Evolutionary conservation across 2,329 filamentous ascomycete genomes (phyloP).

Genomic region (Pseudogymnoascus sp.): DNA sequence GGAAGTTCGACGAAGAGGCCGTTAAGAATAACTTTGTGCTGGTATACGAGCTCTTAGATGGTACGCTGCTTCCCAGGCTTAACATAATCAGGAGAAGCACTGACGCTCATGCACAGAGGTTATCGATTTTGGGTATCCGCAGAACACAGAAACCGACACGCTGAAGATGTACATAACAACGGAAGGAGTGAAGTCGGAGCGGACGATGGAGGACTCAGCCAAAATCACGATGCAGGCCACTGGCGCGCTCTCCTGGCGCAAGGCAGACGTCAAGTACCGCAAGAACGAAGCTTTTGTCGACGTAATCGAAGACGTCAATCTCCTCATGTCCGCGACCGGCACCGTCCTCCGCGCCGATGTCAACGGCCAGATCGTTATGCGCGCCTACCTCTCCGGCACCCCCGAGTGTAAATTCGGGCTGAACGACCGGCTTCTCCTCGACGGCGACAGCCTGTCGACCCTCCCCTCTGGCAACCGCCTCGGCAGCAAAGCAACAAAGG

Average conservation of each 20-base stretch:
- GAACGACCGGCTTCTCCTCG: slow-evolving; percentile 90
- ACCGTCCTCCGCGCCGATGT: slow-evolving; percentile 93
- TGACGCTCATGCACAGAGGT: slow-evolving; percentile 57
- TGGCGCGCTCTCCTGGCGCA: slow-evolving; percentile 91
- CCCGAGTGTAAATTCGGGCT: slow-evolving; percentile 99
- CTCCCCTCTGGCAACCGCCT: slow-evolving; percentile 68
- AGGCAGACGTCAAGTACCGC: slow-evolving; percentile 95
- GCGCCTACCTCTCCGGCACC: slow-evolving; percentile 90
- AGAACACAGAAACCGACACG: slow-evolving; percentile 97
- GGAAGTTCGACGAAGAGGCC: slow-evolving; percentile 97
- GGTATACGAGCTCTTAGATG: slow-evolving; percentile 93
- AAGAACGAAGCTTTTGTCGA: slow-evolving; percentile 99
- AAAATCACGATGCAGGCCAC: slow-evolving; percentile 99
- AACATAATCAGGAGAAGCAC: not conserved
- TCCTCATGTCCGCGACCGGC: slow-evolving; percentile 97
- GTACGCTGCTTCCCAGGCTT: slow-evolving; percentile 38
- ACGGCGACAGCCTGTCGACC: slow-evolving; percentile 60
- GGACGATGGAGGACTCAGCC: slow-evolving; percentile 81
- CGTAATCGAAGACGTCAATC: slow-evolving; percentile 97
- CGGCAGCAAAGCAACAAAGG: slow-evolving; percentile 85
- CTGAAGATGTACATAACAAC: slow-evolving; percentile 99
- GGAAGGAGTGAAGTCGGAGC: slow-evolving; percentile 91
- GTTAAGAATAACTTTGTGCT: slow-evolving; percentile 99
- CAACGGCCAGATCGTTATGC: slow-evolving; percentile 96
- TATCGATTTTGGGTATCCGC: slow-evolving; percentile 96